Base-by-base conservation (phyloP, 768 basidiomycete species). In the Hebeloma cylindrosporum region DNA sequence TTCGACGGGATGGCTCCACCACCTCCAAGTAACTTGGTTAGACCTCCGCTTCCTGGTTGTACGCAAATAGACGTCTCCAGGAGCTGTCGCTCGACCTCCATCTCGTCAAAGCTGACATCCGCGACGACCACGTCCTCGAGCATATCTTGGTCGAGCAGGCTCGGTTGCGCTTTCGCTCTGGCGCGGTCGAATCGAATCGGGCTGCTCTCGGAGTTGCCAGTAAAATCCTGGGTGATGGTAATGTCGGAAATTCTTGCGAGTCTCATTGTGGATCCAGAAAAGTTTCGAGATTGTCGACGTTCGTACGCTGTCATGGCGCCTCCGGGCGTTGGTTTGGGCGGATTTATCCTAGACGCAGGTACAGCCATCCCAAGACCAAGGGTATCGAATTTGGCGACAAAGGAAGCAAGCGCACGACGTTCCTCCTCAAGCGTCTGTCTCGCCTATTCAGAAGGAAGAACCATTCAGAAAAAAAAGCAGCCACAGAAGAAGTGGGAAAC, bases 331-430 rank as follows among this genome's bases (percentile, higher is more conserved):
- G 76, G 79, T 67, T 73, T 75, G 3, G 75, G 72, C 4, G 67
- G 72, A 18, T 66, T 66, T n/a, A 71, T 61, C 47, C 74, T 79
- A 14, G 74, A 63, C 3, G 68, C 57, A 2, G 72, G 41, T 6
- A 44, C 13, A 4, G 56, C 50, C 10, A 67, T 65, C 0, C 72
- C 72, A 23, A 85, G 58, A 0, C 84, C 85, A 20, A 88, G 64
- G 8, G 87, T 74, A 63, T 93, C 90, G 56, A 92, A 89, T 61
- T 86, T 88, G 61, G 72, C 74, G 33, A 93, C 90, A 54, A 93
- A 93, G 5, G 87, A 77, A 3, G 85, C 79, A 29, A 93, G 71
- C 7, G 87, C 89, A 17, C 80, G 72, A 27, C 88, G 77, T 65
- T 92, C 88, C 32, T 83, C 83, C 60, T 92, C 88, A 39, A 91